These are phyloP conservation scores for Silene coronaria DNA, from an alignment of 179 eudicot species.

Conservation along the genomic window DNA sequence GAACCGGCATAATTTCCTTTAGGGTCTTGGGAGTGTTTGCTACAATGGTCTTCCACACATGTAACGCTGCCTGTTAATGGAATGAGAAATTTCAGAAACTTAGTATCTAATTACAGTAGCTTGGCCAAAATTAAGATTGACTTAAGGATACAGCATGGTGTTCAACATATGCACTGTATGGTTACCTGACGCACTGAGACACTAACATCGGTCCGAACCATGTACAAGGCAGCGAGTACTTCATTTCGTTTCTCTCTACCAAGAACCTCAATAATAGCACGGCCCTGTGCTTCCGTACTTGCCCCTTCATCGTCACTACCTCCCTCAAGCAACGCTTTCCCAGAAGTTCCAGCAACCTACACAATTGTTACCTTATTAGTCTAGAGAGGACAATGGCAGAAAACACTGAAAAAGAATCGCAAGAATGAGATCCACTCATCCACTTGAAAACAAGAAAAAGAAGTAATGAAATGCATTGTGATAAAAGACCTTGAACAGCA, in stretches of 20 bases:
- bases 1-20: conserved; percentile 96
- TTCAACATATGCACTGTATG: neutral
- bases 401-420: neutral
- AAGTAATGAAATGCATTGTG: neutral
- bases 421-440: neutral
- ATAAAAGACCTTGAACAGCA: conserved; percentile 73
- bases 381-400: neutral
- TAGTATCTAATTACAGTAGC: neutral
- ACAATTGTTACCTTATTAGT: conserved; percentile 7
- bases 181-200: conserved; percentile 90
- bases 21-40: conserved; percentile 95
- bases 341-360: conserved; percentile 99
- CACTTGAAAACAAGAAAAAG: neutral
- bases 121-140: neutral
- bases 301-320: conserved; percentile 99
- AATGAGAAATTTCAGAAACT: conserved; percentile 9
- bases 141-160: neutral
- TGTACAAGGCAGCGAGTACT: conserved; percentile 91
- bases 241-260: conserved; percentile 95
- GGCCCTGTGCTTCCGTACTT: conserved; percentile 99
- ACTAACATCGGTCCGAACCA: conserved; percentile 98
- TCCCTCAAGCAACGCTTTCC: conserved; percentile 97
- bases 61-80: conserved; percentile 75
- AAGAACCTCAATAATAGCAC: conserved; percentile 94
- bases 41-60: conserved; percentile 98